phyloP scores from a whole-genome alignment of 1,284 basidiomycete genomes.

The Trametes pubescens region DNA sequence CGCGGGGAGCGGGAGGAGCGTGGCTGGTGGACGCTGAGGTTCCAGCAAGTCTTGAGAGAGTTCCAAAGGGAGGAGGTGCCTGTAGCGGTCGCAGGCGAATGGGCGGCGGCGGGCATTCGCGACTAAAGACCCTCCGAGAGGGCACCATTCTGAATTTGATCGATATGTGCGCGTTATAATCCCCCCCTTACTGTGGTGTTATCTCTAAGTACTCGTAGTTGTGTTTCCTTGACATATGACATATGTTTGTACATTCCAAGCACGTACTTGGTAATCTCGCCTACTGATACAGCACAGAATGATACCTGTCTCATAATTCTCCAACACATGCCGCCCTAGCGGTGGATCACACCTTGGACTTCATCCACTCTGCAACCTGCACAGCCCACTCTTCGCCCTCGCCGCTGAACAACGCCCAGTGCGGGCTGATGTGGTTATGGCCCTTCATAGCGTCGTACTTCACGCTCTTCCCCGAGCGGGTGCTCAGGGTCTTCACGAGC shows the following conservation, averaged over 20 bases:
- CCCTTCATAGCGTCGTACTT: conserved; percentile 51
- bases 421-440: conserved; percentile 71
- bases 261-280: not conserved
- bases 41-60: conserved; percentile 72
- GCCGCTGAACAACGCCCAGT: conserved; percentile 58
- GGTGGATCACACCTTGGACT: conserved; percentile 19
- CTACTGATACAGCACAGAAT: not conserved
- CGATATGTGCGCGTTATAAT: not conserved
- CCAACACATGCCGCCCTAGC: not conserved
- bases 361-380: conserved; percentile 53
- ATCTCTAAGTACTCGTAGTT: not conserved
- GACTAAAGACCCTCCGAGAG: not conserved
- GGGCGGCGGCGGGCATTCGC: not conserved
- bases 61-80: conserved; percentile 45
- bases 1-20: conserved; percentile 74
- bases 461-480: conserved; percentile 40
- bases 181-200: too few relatives aligned
- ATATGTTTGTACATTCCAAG: not conserved
- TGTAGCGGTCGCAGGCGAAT: conserved; percentile 5
- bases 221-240: not conserved
- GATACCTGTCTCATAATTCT: not conserved
- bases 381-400: conserved; percentile 69
- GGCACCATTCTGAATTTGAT: not conserved
- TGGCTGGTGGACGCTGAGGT: conserved; percentile 80
- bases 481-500: conserved; percentile 48